These are phyloP conservation scores for Plasmodium gonderi DNA, from an alignment of 169 alveolate species.

Conservation along the genomic window DNA sequence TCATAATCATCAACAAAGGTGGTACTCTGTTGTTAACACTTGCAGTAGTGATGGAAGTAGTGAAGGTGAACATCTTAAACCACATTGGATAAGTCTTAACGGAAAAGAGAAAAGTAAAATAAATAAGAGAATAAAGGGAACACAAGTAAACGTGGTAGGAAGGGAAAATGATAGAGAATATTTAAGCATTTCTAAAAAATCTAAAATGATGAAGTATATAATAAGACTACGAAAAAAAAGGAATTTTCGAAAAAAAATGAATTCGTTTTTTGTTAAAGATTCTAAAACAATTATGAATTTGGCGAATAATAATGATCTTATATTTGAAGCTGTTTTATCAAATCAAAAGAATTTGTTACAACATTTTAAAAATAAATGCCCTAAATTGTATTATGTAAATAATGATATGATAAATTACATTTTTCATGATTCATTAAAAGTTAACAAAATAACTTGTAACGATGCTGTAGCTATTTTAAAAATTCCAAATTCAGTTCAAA, in stretches of 20 bases:
- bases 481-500: neutral
- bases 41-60: neutral
- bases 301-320: conserved; percentile 18
- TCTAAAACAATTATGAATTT: conserved; percentile 37
- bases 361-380: conserved; percentile 25
- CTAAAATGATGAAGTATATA: conserved; percentile 72
- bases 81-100: conserved; percentile 26
- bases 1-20: neutral
- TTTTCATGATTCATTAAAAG: conserved; percentile 42
- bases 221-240: conserved; percentile 72
- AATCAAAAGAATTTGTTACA: conserved; percentile 18
- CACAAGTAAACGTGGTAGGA: neutral
- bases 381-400: conserved; percentile 51
- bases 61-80: conserved; percentile 9
- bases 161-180: conserved; percentile 19
- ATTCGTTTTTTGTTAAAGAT: conserved; percentile 68
- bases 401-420: conserved; percentile 53
- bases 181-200: conserved; percentile 42
- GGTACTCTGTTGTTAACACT: neutral
- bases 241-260: conserved; percentile 68
- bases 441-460: conserved; percentile 7
- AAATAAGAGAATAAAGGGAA: neutral
- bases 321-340: conserved; percentile 57
- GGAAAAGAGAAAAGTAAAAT: neutral
- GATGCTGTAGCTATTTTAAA: conserved; percentile 70